These are phyloP conservation scores for Chaetomium globosum DNA, from an alignment of 2,329 filamentous ascomycete species.

Conservation along the genomic window DNA sequence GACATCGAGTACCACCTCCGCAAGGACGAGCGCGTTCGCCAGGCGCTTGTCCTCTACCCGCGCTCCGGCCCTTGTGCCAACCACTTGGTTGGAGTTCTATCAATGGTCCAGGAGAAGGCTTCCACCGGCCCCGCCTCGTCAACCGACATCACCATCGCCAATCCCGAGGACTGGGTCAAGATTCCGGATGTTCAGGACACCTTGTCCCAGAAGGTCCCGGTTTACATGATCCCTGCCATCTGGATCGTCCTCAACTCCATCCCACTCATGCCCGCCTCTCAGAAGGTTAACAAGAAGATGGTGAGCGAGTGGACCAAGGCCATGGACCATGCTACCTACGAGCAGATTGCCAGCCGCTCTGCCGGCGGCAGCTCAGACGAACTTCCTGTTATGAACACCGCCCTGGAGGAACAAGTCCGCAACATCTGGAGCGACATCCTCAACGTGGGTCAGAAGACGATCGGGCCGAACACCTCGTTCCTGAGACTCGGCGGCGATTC, in stretches of 20 bases:
- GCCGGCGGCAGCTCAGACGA: conserved; percentile 13
- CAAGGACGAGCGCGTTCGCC: conserved; percentile 44
- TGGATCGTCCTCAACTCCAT: conserved; percentile 34
- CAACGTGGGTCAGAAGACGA: conserved; percentile 30
- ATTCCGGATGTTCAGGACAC: conserved; percentile 11
- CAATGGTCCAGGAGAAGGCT: conserved; percentile 19
- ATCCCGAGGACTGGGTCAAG: conserved; percentile 13
- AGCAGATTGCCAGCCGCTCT: conserved; percentile 1
- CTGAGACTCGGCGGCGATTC: conserved; percentile 49
- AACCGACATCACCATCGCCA: conserved; percentile 20
- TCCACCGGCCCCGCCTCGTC: conserved; percentile 10
- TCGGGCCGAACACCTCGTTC: conserved; percentile 36
- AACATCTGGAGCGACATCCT: conserved; percentile 48
- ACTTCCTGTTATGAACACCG: conserved; percentile 6
- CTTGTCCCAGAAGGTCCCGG: not conserved
- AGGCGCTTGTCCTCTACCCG: conserved; percentile 51
- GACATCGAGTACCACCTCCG: conserved; percentile 50
- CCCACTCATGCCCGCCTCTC: conserved; percentile 27
- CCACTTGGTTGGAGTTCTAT: conserved; percentile 30
- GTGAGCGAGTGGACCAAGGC: conserved; percentile 38
- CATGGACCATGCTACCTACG: conserved; percentile 43
- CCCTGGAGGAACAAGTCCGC: conserved; percentile 14
- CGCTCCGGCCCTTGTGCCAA: conserved; percentile 30
- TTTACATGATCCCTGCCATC: conserved; percentile 43
- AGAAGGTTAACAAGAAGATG: conserved; percentile 41